A percentile compares a stretch with the other conserved stretches of the same genome.
phyloP scores from a whole-genome alignment of 257 asterid species.

The Primulina huaijiensis region DNA sequence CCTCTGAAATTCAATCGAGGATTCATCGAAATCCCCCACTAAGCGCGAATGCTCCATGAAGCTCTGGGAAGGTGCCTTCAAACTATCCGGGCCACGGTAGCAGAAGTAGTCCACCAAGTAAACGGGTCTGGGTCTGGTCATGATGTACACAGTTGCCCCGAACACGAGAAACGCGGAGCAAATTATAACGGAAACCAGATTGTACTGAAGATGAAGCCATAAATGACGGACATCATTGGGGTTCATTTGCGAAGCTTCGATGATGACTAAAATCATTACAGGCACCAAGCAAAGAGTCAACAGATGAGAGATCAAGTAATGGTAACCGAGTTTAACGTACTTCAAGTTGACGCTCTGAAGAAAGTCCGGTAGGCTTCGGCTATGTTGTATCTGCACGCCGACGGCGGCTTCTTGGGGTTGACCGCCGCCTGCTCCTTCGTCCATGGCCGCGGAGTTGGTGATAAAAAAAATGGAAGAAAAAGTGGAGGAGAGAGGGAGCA shows the following conservation, averaged over 20 bases:
- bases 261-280: conserved; percentile 32
- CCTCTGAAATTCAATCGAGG: conserved; percentile 51
- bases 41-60: conserved; percentile 45
- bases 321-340: conserved; percentile 65
- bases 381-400: conserved; percentile 40
- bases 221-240: conserved; percentile 44
- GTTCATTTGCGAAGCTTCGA: conserved; percentile 45
- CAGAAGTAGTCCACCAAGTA: conserved; percentile 57
- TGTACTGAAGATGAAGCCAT: conserved; percentile 50
- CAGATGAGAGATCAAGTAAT: conserved; percentile 55
- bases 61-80: conserved; percentile 29
- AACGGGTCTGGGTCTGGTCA: conserved; percentile 60
- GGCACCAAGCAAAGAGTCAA: conserved; percentile 55
- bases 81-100: conserved; percentile 36
- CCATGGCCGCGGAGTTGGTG: conserved; percentile 19
- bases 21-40: conserved; percentile 43
- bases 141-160: conserved; percentile 55
- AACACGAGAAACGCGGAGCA: conserved; percentile 45
- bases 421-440: conserved; percentile 26
- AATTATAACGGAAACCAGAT: conserved; percentile 46
- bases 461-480: neutral
- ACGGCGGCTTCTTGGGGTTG: conserved; percentile 6
- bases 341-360: conserved; percentile 56
- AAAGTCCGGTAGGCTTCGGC: conserved; percentile 51
- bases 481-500: neutral